A percentile compares a stretch with the other conserved stretches of the same genome.
These are phyloP conservation scores for Karstenula rhodostoma DNA, from an alignment of 2,329 filamentous ascomycete genomes.

Conservation along the genomic window DNA sequence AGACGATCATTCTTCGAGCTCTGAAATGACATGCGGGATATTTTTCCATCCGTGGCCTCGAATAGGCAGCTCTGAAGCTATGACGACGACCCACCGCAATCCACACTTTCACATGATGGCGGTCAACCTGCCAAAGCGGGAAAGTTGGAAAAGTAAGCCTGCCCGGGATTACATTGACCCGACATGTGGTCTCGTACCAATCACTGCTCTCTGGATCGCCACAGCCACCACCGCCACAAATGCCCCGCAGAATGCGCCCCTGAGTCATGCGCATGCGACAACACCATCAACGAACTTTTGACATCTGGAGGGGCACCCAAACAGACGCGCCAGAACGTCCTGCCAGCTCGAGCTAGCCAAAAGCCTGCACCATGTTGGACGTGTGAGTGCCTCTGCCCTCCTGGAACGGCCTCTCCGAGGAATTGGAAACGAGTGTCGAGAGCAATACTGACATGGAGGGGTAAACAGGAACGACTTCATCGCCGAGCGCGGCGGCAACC, in stretches of 20 bases:
- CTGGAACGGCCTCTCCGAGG: not conserved
- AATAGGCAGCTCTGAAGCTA: conserved; percentile 48
- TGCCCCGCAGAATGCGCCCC: conserved; percentile 28
- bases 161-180: conserved; percentile 6
- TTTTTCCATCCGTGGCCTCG: conserved; percentile 15
- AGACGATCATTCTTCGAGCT: too few species aligned
- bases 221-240: conserved; percentile 29
- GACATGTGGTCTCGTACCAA: not conserved
- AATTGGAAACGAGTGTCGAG: not conserved
- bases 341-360: conserved; percentile 8
- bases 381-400: conserved; percentile 31
- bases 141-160: conserved; percentile 22
- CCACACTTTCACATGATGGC: conserved; percentile 32
- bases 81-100: conserved; percentile 38
- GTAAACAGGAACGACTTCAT: conserved; percentile 60
- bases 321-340: not conserved
- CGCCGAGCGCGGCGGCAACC: conserved; percentile 86
- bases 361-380: conserved; percentile 40
- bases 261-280: conserved; percentile 39
- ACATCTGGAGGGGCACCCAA: not conserved
- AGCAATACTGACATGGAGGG: conserved; percentile 27
- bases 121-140: conserved; percentile 35
- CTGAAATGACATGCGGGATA: too few species aligned
- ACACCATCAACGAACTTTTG: conserved; percentile 20
- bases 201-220: not conserved